A percentile compares a stretch with the other conserved stretches of the same genome.
phyloP scores from a whole-genome alignment of 2,329 filamentous ascomycete species.

The Penicillium verrucosum region DNA sequence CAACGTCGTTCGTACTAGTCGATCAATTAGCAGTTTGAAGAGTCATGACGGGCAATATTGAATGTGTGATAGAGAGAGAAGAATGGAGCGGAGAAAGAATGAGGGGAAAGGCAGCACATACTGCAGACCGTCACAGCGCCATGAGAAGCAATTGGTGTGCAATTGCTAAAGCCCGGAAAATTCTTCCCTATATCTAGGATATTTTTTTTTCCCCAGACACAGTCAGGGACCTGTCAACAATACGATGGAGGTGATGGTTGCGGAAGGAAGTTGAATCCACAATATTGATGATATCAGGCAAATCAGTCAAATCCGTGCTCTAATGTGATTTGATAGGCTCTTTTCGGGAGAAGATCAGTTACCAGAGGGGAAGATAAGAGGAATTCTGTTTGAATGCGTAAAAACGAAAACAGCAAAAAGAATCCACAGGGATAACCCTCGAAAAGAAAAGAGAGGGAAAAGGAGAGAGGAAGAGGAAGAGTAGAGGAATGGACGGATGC shows the following conservation, averaged over 20 bases:
- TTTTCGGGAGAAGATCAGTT: background rate
- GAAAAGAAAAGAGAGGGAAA: background rate
- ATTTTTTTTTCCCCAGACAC: background rate
- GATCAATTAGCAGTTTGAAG: slow-evolving; percentile 4
- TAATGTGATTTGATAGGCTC: background rate
- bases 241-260: slow-evolving; percentile 6
- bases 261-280: background rate
- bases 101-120: slow-evolving; percentile 28
- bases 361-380: background rate
- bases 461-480: slow-evolving; percentile 3
- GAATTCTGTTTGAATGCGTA: background rate
- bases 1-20: slow-evolving; percentile 28
- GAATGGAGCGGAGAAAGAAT: slow-evolving; percentile 18
- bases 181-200: slow-evolving; percentile 2
- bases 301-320: background rate
- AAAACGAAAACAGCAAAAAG: background rate
- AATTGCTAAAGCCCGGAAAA: slow-evolving; percentile 15
- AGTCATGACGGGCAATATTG: background rate
- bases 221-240: slow-evolving; percentile 20
- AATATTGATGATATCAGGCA: background rate
- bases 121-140: slow-evolving; percentile 30
- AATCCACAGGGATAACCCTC: background rate
- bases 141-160: slow-evolving; percentile 29
- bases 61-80: slow-evolving; percentile 10
- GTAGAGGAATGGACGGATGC: slow-evolving; percentile 26